Evolutionary conservation across 75 land plant genomes (phyloP).

Genomic region (Ceratopteris richardii): DNA sequence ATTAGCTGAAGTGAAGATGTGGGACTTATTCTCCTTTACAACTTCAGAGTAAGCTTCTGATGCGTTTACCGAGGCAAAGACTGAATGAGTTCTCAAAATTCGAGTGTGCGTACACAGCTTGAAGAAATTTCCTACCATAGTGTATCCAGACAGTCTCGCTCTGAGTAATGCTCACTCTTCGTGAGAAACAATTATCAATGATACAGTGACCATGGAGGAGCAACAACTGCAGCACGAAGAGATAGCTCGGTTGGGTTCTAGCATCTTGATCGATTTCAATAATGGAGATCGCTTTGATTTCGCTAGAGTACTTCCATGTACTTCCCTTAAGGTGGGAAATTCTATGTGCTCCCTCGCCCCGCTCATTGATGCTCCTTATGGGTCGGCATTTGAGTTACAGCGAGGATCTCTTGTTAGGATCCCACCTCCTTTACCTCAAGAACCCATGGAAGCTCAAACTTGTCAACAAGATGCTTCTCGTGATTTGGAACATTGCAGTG

Average conservation of each 20-base stretch:
- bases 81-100: too few species aligned
- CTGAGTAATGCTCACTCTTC: too few species aligned
- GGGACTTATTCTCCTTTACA: too few species aligned
- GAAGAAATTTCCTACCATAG: too few species aligned
- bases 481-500: not conserved
- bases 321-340: constrained; percentile 84
- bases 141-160: too few species aligned
- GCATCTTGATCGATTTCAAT: constrained; percentile 87
- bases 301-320: constrained; percentile 59
- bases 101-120: too few species aligned
- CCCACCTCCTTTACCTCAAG: not conserved
- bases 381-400: constrained; percentile 67
- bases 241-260: constrained; percentile 71
- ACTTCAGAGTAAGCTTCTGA: too few species aligned
- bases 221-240: not conserved
- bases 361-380: constrained; percentile 72
- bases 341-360: constrained; percentile 58
- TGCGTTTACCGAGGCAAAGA: too few species aligned
- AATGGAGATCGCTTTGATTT: constrained; percentile 85
- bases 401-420: constrained; percentile 30
- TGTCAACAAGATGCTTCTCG: not conserved
- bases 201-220: not conserved
- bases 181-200: too few species aligned
- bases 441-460: not conserved
- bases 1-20: too few species aligned